Conservation (phyloP, 1,284 basidiomycete genomes). For the Pulchroboletus neoregius region DNA sequence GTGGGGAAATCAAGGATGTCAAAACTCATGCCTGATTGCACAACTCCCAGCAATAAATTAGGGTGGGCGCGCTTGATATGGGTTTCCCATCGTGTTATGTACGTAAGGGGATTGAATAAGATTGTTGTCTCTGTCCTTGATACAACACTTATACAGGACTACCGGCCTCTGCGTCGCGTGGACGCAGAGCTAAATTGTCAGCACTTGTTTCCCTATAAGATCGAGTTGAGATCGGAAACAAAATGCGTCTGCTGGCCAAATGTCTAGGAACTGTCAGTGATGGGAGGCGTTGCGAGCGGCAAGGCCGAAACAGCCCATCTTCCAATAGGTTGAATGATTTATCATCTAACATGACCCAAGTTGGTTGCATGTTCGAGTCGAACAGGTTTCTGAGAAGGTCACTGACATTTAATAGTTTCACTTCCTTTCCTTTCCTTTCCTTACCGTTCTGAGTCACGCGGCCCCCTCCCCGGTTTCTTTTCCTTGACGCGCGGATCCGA, state of each 20-base stretch:
- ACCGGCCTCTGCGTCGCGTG: slow-evolving; percentile 4
- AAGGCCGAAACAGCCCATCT: neutral
- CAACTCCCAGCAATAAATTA: slow-evolving; percentile 2
- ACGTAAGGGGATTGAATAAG: slow-evolving; percentile 8
- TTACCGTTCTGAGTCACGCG: too few relatives aligned
- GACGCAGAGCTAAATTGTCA: neutral
- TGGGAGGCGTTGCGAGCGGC: neutral
- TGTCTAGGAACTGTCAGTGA: neutral
- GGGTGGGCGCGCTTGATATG: slow-evolving; percentile 5
- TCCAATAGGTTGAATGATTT: neutral
- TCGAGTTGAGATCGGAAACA: slow-evolving; percentile 5
- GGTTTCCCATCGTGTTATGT: neutral
- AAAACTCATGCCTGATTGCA: slow-evolving; percentile 3
- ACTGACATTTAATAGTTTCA: neutral
- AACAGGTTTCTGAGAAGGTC: neutral
- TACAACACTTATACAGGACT: neutral
- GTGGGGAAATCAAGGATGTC: slow-evolving; percentile 18
- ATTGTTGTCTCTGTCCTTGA: slow-evolving; percentile 1
- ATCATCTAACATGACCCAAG: neutral
- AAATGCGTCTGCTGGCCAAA: neutral
- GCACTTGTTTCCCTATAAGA: neutral
- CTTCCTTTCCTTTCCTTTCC: neutral
- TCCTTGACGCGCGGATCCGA: slow-evolving; percentile 5
- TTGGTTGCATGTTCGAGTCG: neutral
- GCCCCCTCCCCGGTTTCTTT: neutral